Base-by-base conservation (phyloP, 2,329 filamentous ascomycete genomes). In the Venturia nashicola region DNA sequence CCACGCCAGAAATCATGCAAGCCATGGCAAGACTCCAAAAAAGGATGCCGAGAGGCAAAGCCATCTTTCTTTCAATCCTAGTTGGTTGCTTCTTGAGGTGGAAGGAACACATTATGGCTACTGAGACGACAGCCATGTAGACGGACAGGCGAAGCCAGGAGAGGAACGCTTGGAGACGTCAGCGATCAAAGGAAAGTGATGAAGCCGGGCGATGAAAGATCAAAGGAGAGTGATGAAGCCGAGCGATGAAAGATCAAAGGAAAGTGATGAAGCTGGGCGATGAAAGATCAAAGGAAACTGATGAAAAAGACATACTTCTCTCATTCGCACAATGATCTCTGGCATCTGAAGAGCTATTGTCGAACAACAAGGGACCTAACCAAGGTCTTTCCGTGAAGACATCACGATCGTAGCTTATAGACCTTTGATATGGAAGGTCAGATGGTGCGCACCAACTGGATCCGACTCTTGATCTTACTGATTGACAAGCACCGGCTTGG, bases 71-170 rank as follows among this genome's bases (percentile, higher is more conserved):
- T 77, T 99, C 94, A 16, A 90, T 74, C 0, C 78, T 71, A 0
- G 85, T 83, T 0, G 94, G 90, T 69, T 86, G 76, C 20, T 80
- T 79, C 71, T 91, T 92, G 61, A 99, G 82, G 72, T 99, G 93
- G 74, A 99, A 99, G 16, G 90, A 96, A 61, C 97, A 81, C 11
- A 96, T 86, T 68, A 99, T 96, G 61, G 94, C 93, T 40, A 96
- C 84, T 36, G 90, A 85, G 9, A 97, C 91, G 61, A 99, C 81
- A 67, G 91, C 86, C 83, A 97, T 92, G 77, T 96, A 96, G 69
- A 96, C 84, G 40, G 89, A 87, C 2, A 97, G 83, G 4, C 92
- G 86, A 23, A 97, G 84, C 82, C 94, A 97, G 1, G 93, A 94
- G 36, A 97, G 86, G 72, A 97, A 97, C 0, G 84, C 76, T 79